Conservation (phyloP, 75 land plant genomes). For the Ceratopteris richardii region DNA sequence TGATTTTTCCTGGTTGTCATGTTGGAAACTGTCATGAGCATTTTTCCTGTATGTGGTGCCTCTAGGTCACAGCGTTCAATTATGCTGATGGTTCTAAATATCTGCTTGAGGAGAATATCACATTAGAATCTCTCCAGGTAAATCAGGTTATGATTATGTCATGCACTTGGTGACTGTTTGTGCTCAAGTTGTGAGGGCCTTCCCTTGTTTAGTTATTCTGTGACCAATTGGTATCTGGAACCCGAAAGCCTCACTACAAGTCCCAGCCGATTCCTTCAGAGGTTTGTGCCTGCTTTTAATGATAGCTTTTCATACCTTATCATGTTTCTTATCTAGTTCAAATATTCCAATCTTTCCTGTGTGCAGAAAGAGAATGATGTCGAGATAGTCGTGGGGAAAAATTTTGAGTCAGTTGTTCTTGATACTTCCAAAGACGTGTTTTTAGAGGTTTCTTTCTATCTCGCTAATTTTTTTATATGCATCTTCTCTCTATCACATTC, state of each 20-base stretch:
- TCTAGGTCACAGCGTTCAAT: constrained; percentile 71
- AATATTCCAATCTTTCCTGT: not conserved
- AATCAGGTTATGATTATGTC: constrained; percentile 3
- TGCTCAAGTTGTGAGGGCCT: too few relatives aligned
- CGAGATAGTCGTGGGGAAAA: constrained; percentile 68
- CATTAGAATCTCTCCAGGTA: constrained; percentile 54
- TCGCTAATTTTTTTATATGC: too few relatives aligned
- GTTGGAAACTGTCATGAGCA: constrained; percentile 1
- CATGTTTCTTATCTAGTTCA: constrained; percentile 1
- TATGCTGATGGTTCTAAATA: constrained; percentile 58
- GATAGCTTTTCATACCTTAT: not conserved
- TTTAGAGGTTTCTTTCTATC: constrained; percentile 51
- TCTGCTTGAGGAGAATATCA: constrained; percentile 57
- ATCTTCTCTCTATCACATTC: not conserved
- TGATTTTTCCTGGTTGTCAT: not conserved
- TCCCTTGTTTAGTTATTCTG: constrained; percentile 85
- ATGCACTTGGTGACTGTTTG: too few relatives aligned
- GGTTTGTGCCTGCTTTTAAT: constrained; percentile 27
- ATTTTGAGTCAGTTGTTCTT: constrained; percentile 68
- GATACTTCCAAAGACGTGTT: constrained; percentile 62
- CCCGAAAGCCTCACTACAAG: constrained; percentile 44
- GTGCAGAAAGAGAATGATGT: constrained; percentile 58
- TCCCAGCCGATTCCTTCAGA: constrained; percentile 67
- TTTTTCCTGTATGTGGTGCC: constrained; percentile 2
- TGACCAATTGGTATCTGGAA: constrained; percentile 37